Conservation (phyloP, 208 protist species). For the Trypanosoma boissoni region DNA sequence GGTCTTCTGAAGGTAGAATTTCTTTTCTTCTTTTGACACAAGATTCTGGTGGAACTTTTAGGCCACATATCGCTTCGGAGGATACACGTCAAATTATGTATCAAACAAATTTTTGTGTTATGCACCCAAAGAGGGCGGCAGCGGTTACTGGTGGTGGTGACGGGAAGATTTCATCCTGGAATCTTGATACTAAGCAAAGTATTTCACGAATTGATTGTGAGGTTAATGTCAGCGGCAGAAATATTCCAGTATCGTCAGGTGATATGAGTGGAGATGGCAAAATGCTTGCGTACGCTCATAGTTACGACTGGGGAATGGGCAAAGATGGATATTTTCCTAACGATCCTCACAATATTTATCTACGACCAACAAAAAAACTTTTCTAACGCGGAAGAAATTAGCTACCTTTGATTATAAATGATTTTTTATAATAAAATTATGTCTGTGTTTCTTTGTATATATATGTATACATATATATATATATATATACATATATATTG, state of each 20-base stretch:
- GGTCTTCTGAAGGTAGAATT: constrained; percentile 71
- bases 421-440: constrained; percentile 3
- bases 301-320: constrained; percentile 87
- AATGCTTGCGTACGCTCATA: constrained; percentile 71
- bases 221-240: constrained; percentile 29
- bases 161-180: constrained; percentile 43
- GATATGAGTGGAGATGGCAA: constrained; percentile 59
- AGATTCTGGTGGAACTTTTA: constrained; percentile 57
- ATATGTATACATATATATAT: constrained; percentile 13
- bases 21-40: constrained; percentile 51
- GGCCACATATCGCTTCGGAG: constrained; percentile 47
- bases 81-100: constrained; percentile 41
- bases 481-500: constrained; percentile 20
- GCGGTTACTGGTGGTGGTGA: constrained; percentile 72
- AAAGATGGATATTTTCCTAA: constrained; percentile 39
- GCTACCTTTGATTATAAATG: no score
- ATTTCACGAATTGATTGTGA: constrained; percentile 30
- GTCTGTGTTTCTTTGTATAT: not conserved
- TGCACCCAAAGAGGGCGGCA: constrained; percentile 41
- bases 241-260: constrained; percentile 70
- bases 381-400: no score
- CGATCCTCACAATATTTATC: constrained; percentile 23
- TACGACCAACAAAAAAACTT: constrained; percentile 8
- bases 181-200: constrained; percentile 38
- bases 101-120: constrained; percentile 75